These are phyloP conservation scores for Lachnellula occidentalis DNA, from an alignment of 2,329 filamentous ascomycete genomes.

Conservation along the genomic window DNA sequence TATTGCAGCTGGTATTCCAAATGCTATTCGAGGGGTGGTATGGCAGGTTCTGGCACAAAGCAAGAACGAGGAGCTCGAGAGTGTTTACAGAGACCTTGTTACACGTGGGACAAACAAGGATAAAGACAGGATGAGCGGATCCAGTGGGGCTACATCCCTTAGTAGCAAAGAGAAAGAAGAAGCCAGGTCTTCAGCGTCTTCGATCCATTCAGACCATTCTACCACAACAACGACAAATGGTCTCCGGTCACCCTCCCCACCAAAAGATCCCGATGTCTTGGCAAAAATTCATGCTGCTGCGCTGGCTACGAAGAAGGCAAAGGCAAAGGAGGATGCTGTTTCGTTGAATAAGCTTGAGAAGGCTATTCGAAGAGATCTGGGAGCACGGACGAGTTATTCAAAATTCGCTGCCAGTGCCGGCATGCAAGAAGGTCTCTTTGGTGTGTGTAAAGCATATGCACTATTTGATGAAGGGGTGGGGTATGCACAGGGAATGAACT, in stretches of 20 bases:
- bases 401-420: slow-evolving; percentile 90
- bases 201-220: slow-evolving; percentile 73
- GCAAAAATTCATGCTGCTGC: slow-evolving; percentile 59
- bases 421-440: slow-evolving; percentile 88
- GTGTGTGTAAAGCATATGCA: slow-evolving; percentile 95
- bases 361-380: slow-evolving; percentile 82
- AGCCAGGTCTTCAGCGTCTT: slow-evolving; percentile 73
- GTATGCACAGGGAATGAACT: slow-evolving; percentile 99
- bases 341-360: slow-evolving; percentile 82
- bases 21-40: slow-evolving; percentile 92
- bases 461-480: slow-evolving; percentile 91
- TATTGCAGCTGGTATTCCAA: slow-evolving; percentile 89
- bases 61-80: slow-evolving; percentile 85
- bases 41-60: slow-evolving; percentile 97
- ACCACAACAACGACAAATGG: slow-evolving; percentile 52
- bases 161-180: slow-evolving; percentile 62
- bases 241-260: slow-evolving; percentile 49
- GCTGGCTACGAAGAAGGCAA: slow-evolving; percentile 67
- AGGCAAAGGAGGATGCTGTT: slow-evolving; percentile 69
- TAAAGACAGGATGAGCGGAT: slow-evolving; percentile 49
- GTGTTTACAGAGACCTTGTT: slow-evolving; percentile 77
- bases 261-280: slow-evolving; percentile 56
- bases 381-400: slow-evolving; percentile 89
- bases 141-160: slow-evolving; percentile 37
- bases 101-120: slow-evolving; percentile 78